Evolutionary conservation across 345 rosid species (phyloP), one percentile per base, ranked within the genome.

Genomic region (Murraya koenigii): DNA sequence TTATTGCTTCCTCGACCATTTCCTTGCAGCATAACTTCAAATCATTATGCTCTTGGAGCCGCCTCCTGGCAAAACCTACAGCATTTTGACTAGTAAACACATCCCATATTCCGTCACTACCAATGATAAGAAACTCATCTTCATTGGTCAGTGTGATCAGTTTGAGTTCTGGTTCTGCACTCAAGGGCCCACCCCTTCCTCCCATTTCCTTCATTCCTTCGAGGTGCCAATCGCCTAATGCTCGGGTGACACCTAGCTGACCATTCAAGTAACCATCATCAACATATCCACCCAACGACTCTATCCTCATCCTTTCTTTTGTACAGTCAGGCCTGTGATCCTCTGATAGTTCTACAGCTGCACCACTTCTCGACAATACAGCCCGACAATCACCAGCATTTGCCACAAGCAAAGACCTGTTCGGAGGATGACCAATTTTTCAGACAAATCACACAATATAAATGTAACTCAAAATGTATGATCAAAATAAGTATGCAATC

Each of bases 341-440:
- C 23, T 76, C 77, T 22, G 98, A 95, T 93, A 93, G 87, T 75
- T 90, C 94, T 66, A 86, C 68, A 49, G 95, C 93, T 1, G 47
- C 47, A 74, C 98, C 98, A 63, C 68, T 52, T 61, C 87, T 85
- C 26, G 93, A 95, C 61, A 93, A 79, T 41, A 95, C 96, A 67
- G 98, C 94, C 35, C 96, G 89, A 61, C 94, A 95, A 82, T 95
- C 99, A 52, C 99, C 97, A 54, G 93, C 98, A 74, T 95, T 95
- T 82, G 99, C 98, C 82, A 95, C 96, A 28, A 93, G 89, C 56
- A 92, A 80, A 28, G 91, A 92, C 86, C 97, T 89, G 79, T 32
- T 6, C 74, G 78, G 56, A 72, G 77, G 78, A 67, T 41, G 39
- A 73, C n/a, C 71, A 58, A 6, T 62, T 44, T 15, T 58, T 74